Conservation (phyloP, 441 rosid species). For the Croton setiger region DNA sequence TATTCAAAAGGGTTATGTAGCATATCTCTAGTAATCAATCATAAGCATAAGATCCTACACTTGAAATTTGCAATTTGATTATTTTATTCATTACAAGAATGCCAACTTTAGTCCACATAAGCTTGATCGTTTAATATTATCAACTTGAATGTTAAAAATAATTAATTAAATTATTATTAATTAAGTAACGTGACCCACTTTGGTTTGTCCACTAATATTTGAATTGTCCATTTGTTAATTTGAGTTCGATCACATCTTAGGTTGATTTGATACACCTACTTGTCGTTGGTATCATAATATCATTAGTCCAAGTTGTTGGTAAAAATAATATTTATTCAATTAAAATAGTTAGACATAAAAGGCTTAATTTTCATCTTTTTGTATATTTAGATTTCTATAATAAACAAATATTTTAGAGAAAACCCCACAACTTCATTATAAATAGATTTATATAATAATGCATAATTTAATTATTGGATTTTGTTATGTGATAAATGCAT, state of each 20-base stretch:
- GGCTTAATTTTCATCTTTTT: too few relatives aligned
- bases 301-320: not conserved
- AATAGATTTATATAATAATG: too few relatives aligned
- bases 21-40: not conserved
- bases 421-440: too few relatives aligned
- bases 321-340: not conserved
- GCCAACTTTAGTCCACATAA: conserved; percentile 22
- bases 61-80: not conserved
- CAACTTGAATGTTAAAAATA: conserved; percentile 21
- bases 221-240: not conserved
- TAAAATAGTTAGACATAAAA: not conserved
- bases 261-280: not conserved
- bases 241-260: conserved; percentile 9
- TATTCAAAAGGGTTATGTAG: too few relatives aligned
- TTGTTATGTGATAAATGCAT: too few relatives aligned
- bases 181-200: conserved; percentile 13
- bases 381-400: too few relatives aligned
- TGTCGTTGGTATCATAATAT: conserved; percentile 12
- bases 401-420: too few relatives aligned
- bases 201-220: conserved; percentile 3
- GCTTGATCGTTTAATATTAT: conserved; percentile 7
- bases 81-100: conserved; percentile 8
- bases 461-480: too few relatives aligned
- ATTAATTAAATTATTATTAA: too few relatives aligned
- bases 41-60: not conserved